Base-by-base conservation (phyloP, 768 basidiomycete genomes). In the Saitozyma sp. region DNA sequence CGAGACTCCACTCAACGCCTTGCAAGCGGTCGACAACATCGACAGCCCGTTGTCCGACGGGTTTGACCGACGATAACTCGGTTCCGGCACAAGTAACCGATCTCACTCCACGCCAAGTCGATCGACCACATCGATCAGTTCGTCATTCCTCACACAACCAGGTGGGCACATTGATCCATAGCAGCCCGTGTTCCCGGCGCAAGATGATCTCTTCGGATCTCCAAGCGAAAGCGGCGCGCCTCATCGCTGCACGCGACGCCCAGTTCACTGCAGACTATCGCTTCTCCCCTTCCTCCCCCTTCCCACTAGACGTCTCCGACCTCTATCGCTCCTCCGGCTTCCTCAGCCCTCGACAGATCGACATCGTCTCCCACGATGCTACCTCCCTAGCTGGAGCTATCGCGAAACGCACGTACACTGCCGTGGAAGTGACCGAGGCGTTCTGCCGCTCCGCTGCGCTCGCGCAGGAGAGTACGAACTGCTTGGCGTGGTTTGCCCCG, bases 391-490 rank as follows among this genome's bases (percentile, higher is more conserved):
- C 37, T 9, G 48, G 61, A 6, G 64, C 52, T 39, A 40, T 70
- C n/a, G 63, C 58, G 4, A 8, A 8, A 7, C 13, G 56, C 14
- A 19, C 43, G 42, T 70, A 60, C 54, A 63, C 66, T 3, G 46
- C 68, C 9, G 52, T 63, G 2, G 53, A 62, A n/a, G 69, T 69
- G 13, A 59, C 61, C n/a, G 50, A 19, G 16, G 69, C 69, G 9
- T 74, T 69, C 49, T 19, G 54, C n/a, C 61, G 60, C 42, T 43
- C 64, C 0, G 75, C 75, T 8, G 51, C 50, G 4, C 51, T 66
- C 1, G 73, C 67, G 1, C 75, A 77, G 41, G 62, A 73, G 37
- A 29, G 41, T n/a, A 75, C 74, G 16, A 80, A 80, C 55, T 76
- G 78, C 59, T 56, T 78, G 39, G 67, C 70, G 10, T 63, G 58